Conservation (phyloP, 495 filamentous ascomycete species). For the Thermochaetoides thermophila region DNA sequence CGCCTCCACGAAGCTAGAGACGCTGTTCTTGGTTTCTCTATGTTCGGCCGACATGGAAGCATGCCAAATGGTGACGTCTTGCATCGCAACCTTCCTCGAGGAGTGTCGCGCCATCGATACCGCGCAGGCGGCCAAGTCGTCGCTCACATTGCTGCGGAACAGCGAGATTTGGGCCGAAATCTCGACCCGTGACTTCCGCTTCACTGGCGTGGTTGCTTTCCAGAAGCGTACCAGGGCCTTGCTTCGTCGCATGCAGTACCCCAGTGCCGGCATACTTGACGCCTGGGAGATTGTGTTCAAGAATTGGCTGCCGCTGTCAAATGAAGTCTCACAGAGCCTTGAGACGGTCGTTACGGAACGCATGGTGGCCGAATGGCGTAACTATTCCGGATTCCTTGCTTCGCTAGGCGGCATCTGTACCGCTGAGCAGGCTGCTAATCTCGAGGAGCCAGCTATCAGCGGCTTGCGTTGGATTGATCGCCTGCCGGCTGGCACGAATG, state of each 20-base stretch:
- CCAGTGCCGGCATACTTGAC: constrained; percentile 43
- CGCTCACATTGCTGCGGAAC: constrained; percentile 41
- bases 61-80: constrained; percentile 45
- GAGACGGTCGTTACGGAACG: constrained; percentile 36
- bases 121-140: constrained; percentile 29
- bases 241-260: constrained; percentile 42
- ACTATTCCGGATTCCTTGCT: constrained; percentile 50
- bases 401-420: constrained; percentile 51
- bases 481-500: constrained; percentile 40
- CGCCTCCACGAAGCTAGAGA: constrained; percentile 39
- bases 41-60: constrained; percentile 48
- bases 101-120: constrained; percentile 42
- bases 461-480: constrained; percentile 50
- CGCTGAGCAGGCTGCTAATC: constrained; percentile 36
- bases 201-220: constrained; percentile 51
- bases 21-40: constrained; percentile 42
- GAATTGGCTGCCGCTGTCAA: constrained; percentile 43
- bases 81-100: constrained; percentile 46
- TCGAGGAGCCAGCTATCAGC: constrained; percentile 40
- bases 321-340: constrained; percentile 37
- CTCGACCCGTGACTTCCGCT: constrained; percentile 44
- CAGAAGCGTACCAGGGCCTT: constrained; percentile 45
- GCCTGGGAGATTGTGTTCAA: constrained; percentile 51
- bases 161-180: constrained; percentile 45
- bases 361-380: constrained; percentile 46